Percentiles rank a stretch among this genome's conserved stretches.
phyloP scores from a whole-genome alignment of 495 filamentous ascomycete genomes.

The Penicillium subrubescens region DNA sequence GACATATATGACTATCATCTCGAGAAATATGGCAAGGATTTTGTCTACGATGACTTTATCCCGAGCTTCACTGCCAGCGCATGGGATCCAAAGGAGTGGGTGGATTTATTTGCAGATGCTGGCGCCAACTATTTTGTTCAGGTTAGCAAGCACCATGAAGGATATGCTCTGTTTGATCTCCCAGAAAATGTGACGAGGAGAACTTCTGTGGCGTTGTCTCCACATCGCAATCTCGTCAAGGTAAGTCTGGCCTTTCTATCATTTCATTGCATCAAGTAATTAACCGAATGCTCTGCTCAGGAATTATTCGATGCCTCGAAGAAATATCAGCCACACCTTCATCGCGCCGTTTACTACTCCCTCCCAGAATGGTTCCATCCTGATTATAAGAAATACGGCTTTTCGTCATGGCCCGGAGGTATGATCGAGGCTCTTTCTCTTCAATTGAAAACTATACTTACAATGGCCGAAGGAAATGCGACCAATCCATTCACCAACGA shows the following conservation, averaged over 20 bases:
- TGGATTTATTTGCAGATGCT: conserved; percentile 56
- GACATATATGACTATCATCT: conserved; percentile 53
- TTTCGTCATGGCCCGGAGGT: conserved; percentile 39
- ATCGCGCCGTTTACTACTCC: conserved; percentile 54
- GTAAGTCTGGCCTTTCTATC: background rate
- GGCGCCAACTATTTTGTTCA: conserved; percentile 60
- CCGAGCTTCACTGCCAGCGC: conserved; percentile 51
- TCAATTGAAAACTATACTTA: conserved; percentile 6
- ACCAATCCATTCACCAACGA: conserved; percentile 53
- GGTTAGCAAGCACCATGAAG: conserved; percentile 55
- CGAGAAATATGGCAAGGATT: conserved; percentile 48
- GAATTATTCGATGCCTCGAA: conserved; percentile 56
- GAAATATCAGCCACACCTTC: conserved; percentile 50
- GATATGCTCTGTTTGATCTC: conserved; percentile 56
- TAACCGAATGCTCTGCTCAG: conserved; percentile 22
- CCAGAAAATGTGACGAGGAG: conserved; percentile 42
- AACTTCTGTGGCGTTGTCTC: conserved; percentile 46
- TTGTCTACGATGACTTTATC: conserved; percentile 60
- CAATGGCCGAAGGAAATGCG: conserved; percentile 32
- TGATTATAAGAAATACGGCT: conserved; percentile 50
- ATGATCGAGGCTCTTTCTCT: background rate
- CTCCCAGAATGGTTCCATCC: conserved; percentile 61
- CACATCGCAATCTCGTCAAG: conserved; percentile 42
- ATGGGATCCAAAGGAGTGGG: conserved; percentile 57
- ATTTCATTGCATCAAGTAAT: background rate